A percentile compares a stretch with the other conserved stretches of the same genome.
Conservation (phyloP, 768 basidiomycete species). For the Cytidiella melzeri region DNA sequence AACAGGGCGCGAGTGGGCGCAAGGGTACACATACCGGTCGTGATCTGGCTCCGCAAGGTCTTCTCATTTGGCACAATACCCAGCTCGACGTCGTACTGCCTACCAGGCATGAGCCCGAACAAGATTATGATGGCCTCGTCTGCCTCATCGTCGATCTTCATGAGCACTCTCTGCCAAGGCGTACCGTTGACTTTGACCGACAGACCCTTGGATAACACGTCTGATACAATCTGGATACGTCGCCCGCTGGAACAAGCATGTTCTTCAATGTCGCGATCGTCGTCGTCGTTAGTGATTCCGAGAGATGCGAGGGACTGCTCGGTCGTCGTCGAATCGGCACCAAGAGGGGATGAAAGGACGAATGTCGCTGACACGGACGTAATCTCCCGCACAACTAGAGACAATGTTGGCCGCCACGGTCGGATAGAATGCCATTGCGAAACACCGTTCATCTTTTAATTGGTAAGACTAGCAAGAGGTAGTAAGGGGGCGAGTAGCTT, state of each 20-base stretch:
- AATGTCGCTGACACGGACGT: conserved; percentile 85
- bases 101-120: conserved; percentile 81
- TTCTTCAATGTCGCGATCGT: conserved; percentile 29
- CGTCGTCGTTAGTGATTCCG: conserved; percentile 23
- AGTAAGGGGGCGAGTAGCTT: background rate
- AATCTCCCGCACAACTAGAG: conserved; percentile 68
- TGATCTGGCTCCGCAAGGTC: conserved; percentile 55
- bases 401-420: conserved; percentile 70
- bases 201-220: conserved; percentile 67
- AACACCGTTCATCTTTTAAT: conserved; percentile 15
- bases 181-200: conserved; percentile 76
- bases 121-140: conserved; percentile 91
- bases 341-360: conserved; percentile 49
- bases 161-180: conserved; percentile 73
- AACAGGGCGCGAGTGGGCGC: conserved; percentile 1
- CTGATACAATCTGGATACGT: conserved; percentile 43
- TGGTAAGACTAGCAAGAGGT: background rate
- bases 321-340: conserved; percentile 17
- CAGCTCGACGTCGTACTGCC: conserved; percentile 87
- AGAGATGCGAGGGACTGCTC: conserved; percentile 40
- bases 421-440: conserved; percentile 64
- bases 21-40: conserved; percentile 42
- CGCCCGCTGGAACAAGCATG: conserved; percentile 11
- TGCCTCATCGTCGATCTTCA: conserved; percentile 70
- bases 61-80: conserved; percentile 61